Conservation (phyloP, 2,329 filamentous ascomycete genomes). For the Pyrenochaeta sp. region DNA sequence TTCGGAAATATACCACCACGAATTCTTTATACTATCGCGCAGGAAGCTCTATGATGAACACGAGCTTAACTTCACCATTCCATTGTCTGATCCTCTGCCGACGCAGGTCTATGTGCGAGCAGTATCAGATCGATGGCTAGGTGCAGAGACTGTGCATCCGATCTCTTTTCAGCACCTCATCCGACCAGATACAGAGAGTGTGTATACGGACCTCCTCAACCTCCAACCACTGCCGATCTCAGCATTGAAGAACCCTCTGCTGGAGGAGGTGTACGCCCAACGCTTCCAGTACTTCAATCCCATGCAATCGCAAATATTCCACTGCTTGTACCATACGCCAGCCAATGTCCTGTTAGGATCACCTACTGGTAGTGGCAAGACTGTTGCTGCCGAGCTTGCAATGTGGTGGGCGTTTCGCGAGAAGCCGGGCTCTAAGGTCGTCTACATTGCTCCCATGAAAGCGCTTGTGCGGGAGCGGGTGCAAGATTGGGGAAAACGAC, state of each 20-base stretch:
- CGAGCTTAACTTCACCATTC: conserved; percentile 97
- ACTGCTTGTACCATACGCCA: conserved; percentile 90
- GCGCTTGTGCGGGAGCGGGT: conserved; percentile 95
- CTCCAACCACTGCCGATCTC: conserved; percentile 88
- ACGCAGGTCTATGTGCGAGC: conserved; percentile 96
- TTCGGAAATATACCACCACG: conserved; percentile 96
- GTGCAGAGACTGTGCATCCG: conserved; percentile 92
- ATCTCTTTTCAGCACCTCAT: conserved; percentile 99
- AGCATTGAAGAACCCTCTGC: conserved; percentile 82
- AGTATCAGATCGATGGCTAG: conserved; percentile 95
- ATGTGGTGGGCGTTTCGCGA: conserved; percentile 99
- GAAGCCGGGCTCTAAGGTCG: conserved; percentile 92
- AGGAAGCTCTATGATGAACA: conserved; percentile 95
- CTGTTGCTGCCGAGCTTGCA: conserved; percentile 90
- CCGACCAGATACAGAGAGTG: conserved; percentile 93
- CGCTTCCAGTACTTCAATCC: conserved; percentile 98
- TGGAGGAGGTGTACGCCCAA: conserved; percentile 88
- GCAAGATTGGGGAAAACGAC: conserved; percentile 87
- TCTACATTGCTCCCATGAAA: conserved; percentile 99
- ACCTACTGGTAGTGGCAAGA: conserved; percentile 97
- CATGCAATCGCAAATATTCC: conserved; percentile 99
- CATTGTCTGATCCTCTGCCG: conserved; percentile 88
- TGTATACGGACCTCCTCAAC: conserved; percentile 93
- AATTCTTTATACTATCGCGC: conserved; percentile 91
- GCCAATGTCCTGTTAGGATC: conserved; percentile 94